These are phyloP conservation scores for Senna tora DNA, from an alignment of 306 rosid species.

Conservation along the genomic window DNA sequence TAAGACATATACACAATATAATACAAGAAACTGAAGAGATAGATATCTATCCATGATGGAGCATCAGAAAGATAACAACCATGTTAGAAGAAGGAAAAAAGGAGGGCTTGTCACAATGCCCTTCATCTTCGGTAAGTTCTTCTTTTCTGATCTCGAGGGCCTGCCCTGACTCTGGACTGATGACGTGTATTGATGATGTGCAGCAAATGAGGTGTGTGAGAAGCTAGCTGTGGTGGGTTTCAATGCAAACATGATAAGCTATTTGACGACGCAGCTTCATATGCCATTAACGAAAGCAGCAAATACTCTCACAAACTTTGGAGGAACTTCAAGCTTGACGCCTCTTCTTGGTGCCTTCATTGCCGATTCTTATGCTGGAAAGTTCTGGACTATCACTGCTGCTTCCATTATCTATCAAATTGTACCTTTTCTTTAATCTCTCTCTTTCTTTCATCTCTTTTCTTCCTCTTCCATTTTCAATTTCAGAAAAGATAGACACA, in stretches of 20 bases:
- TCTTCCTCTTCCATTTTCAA: too few relatives aligned
- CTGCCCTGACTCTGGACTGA: too few relatives aligned
- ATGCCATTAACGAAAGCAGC: constrained; percentile 91
- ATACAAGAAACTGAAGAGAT: too few relatives aligned
- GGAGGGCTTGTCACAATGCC: constrained; percentile 96
- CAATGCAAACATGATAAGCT: constrained; percentile 79
- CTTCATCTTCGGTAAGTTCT: constrained; percentile 77
- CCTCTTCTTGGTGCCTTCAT: constrained; percentile 95
- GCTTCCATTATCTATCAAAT: constrained; percentile 83
- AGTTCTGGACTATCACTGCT: constrained; percentile 72
- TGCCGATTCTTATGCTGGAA: constrained; percentile 77
- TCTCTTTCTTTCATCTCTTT: background rate
- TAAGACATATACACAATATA: too few relatives aligned
- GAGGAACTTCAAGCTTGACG: constrained; percentile 87
- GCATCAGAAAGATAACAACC: constrained; percentile 42
- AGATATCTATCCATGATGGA: constrained; percentile 37
- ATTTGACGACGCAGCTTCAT: constrained; percentile 80
- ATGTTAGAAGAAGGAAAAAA: constrained; percentile 46
- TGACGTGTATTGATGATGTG: background rate
- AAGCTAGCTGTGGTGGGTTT: constrained; percentile 97
- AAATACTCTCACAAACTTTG: constrained; percentile 81
- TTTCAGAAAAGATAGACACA: too few relatives aligned
- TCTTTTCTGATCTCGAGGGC: too few relatives aligned
- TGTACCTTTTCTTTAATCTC: constrained; percentile 55
- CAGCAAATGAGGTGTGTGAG: constrained; percentile 84